These are phyloP conservation scores for Fusarium virguliforme DNA, from an alignment of 2,329 filamentous ascomycete species.

Conservation along the genomic window DNA sequence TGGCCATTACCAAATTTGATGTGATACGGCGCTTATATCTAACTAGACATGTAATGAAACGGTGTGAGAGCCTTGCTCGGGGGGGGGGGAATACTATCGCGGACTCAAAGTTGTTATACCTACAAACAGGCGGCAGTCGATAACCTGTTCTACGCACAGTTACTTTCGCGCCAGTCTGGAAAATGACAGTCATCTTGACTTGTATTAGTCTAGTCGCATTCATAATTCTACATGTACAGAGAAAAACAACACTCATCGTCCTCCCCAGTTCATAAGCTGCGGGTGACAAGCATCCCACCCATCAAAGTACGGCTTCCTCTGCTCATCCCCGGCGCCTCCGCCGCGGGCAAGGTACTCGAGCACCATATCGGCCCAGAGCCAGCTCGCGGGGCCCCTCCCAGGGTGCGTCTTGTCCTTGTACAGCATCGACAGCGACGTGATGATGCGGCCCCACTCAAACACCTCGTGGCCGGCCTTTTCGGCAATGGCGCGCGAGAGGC, in stretches of 20 bases:
- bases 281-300: slow-evolving; percentile 40
- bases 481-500: slow-evolving; percentile 36
- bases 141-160: no score
- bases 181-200: background rate
- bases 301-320: slow-evolving; percentile 39
- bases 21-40: no score
- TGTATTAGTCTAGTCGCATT: slow-evolving; percentile 11
- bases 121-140: no score
- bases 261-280: slow-evolving; percentile 37
- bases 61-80: no score
- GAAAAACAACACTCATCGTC: slow-evolving; percentile 22
- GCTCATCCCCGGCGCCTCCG: slow-evolving; percentile 29
- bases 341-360: slow-evolving; percentile 41
- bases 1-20: no score
- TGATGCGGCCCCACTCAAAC: slow-evolving; percentile 44
- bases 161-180: no score
- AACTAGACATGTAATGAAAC: no score
- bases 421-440: slow-evolving; percentile 38
- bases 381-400: slow-evolving; percentile 41
- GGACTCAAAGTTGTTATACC: no score
- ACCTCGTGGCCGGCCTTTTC: slow-evolving; percentile 42
- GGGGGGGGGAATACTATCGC: no score
- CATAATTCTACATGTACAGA: background rate
- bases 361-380: slow-evolving; percentile 46
- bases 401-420: slow-evolving; percentile 46